phyloP scores from a whole-genome alignment of 2,329 filamentous ascomycete species.

The Nigrospora oryzae region DNA sequence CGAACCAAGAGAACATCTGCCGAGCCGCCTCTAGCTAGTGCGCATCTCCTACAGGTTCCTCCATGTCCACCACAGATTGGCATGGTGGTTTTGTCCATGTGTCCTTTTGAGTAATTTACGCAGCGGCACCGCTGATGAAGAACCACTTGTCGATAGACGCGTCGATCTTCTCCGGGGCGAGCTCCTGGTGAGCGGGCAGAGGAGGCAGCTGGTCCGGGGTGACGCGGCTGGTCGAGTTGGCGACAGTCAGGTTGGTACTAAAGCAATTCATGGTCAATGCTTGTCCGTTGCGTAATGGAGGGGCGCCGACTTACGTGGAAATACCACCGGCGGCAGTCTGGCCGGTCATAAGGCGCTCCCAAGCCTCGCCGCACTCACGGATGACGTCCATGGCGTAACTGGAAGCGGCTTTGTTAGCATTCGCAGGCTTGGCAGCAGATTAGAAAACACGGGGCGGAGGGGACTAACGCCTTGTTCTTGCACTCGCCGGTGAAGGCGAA shows the following conservation, averaged over 20 bases:
- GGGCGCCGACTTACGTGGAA: conserved; percentile 58
- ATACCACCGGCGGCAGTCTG: conserved; percentile 73
- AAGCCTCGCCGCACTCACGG: conserved; percentile 91
- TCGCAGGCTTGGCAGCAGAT: not conserved
- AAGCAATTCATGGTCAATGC: conserved; percentile 18
- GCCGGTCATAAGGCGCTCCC: conserved; percentile 92
- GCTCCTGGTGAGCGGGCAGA: conserved; percentile 72
- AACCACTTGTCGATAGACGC: conserved; percentile 99
- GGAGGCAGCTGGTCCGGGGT: conserved; percentile 61
- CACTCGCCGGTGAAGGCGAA: conserved; percentile 99
- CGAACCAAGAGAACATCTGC: too few relatives aligned
- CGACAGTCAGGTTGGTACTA: conserved; percentile 74
- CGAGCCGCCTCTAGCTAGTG: too few relatives aligned
- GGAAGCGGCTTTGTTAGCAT: conserved; percentile 12
- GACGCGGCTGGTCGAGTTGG: conserved; percentile 65
- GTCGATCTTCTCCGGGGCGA: conserved; percentile 82
- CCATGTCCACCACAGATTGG: too few relatives aligned
- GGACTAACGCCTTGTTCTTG: conserved; percentile 91
- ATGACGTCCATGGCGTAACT: conserved; percentile 93
- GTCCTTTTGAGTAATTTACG: conserved; percentile 39
- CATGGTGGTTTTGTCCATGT: conserved; percentile 18
- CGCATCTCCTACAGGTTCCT: too few relatives aligned
- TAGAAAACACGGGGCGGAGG: not conserved
- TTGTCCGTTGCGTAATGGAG: conserved; percentile 1
- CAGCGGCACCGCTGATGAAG: conserved; percentile 97